Base-by-base conservation (phyloP, 2,329 filamentous ascomycete species). In the Alternaria triticimaculans region DNA sequence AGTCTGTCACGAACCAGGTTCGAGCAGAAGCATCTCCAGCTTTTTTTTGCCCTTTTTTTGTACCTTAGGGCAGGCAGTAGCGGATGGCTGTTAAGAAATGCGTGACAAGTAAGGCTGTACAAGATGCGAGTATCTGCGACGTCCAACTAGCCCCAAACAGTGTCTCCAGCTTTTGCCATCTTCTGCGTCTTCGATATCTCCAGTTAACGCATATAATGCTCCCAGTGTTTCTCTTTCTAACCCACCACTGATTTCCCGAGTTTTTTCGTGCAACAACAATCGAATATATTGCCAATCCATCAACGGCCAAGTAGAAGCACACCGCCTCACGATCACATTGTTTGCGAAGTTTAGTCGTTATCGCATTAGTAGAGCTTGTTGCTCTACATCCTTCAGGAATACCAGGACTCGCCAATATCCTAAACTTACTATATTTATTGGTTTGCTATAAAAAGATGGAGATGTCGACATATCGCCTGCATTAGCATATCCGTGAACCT, bases 111-210 rank as follows among this genome's bases (percentile, higher is more conserved):
- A 0, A 18, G 37, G n/a, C 8, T 3, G 5, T 3, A 18, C 9
- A 41, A 11, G 5, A 41, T 10, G n/a, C 3, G n/a, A 41, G n/a
- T 41, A 0, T 41, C 37, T 41, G 15, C 37, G 9, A 18, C 0
- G 8, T 41, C 0, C n/a, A 18, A 2, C n/a, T 41, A 0, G 1
- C 37, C 1, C 9, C 9, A 10, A 18, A 41, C 1, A 0, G n/a
- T 11, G 0, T 41, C 37, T 41, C 37, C 1, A 41, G 8, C 1
- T 2, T 18, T 41, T 41, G 2, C 15, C n/a, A 1, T 18, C 15
- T 41, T 41, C 0, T 3, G 9, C 5, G 37, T 18, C 9, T 41
- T 11, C 0, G 5, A 41, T 11, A 18, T 41, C 9, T 10, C 4
- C 8, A 10, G n/a, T 18, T 8, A 11, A 18, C 3, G 15, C 15